phyloP scores from a whole-genome alignment of 306 rosid genomes.

The Vigna angularis region DNA sequence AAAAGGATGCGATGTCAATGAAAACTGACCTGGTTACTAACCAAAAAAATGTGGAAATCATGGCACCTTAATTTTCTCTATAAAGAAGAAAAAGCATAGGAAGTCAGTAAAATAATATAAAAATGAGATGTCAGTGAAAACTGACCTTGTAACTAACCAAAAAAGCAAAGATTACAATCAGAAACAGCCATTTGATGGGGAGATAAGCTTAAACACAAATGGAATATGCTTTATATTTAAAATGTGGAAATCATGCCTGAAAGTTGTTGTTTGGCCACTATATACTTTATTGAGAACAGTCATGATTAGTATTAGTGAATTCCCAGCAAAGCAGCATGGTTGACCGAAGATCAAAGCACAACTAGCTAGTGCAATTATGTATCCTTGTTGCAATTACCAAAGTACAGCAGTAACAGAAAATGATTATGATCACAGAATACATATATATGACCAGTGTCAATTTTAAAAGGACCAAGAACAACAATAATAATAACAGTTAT shows the following conservation, averaged over 20 bases:
- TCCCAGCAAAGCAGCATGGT: constrained; percentile 54
- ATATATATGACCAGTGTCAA: not conserved
- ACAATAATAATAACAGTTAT: not conserved
- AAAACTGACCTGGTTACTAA: constrained; percentile 28
- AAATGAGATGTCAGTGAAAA: constrained; percentile 26
- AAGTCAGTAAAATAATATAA: constrained; percentile 22
- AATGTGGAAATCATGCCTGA: constrained; percentile 41
- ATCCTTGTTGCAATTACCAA: constrained; percentile 53
- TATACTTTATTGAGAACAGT: constrained; percentile 38
- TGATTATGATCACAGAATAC: constrained; percentile 49
- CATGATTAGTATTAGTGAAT: constrained; percentile 51
- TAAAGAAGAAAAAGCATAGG: constrained; percentile 38
- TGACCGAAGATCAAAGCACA: constrained; percentile 56
- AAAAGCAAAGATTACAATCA: constrained; percentile 8
- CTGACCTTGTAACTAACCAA: constrained; percentile 29
- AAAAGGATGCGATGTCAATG: constrained; percentile 27
- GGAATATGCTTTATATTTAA: constrained; percentile 25
- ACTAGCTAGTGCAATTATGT: constrained; percentile 45
- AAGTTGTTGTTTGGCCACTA: constrained; percentile 44
- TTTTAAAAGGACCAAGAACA: not conserved
- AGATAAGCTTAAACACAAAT: constrained; percentile 31
- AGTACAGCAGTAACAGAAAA: constrained; percentile 47
- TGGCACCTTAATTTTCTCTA: constrained; percentile 6
- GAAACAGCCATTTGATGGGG: constrained; percentile 17
- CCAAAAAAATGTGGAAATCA: constrained; percentile 26